A percentile compares a stretch with the other conserved stretches of the same genome.
Evolutionary conservation across 176 grass and related monocot species (phyloP).

Genomic region (Eragrostis nindensis): DNA sequence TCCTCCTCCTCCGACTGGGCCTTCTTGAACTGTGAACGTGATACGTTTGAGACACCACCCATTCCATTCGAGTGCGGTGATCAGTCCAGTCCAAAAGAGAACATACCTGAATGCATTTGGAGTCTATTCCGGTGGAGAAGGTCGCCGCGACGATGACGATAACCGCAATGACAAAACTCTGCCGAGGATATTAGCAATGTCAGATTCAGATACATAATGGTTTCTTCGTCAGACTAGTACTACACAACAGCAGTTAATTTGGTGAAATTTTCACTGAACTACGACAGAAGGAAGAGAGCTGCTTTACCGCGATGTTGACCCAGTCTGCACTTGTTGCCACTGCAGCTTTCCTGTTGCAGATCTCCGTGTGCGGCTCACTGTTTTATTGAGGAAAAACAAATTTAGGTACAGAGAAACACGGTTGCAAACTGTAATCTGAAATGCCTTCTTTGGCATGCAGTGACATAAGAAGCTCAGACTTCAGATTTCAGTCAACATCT

Average conservation of each 20-base stretch:
- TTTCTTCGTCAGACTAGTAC: not conserved
- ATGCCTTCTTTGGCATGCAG: not conserved
- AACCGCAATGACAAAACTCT: slow-evolving; percentile 93
- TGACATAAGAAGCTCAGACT: not conserved
- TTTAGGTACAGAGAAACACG: not conserved
- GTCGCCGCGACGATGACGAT: slow-evolving; percentile 87
- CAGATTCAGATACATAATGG: not conserved
- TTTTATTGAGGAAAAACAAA: not conserved
- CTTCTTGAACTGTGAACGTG: slow-evolving; percentile 75
- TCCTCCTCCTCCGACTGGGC: slow-evolving; percentile 60
- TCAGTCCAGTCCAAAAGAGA: not conserved
- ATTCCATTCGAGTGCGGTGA: not conserved
- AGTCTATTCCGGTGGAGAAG: slow-evolving; percentile 94
- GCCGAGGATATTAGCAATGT: not conserved
- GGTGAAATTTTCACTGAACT: not conserved
- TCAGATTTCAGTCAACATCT: not conserved
- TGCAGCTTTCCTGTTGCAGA: slow-evolving; percentile 78
- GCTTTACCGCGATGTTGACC: slow-evolving; percentile 81
- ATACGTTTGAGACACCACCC: not conserved
- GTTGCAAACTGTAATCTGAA: not conserved
- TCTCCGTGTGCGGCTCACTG: slow-evolving; percentile 88
- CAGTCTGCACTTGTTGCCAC: slow-evolving; percentile 75
- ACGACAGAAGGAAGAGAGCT: not conserved
- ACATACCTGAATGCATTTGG: slow-evolving; percentile 79
- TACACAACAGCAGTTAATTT: not conserved